Base-by-base conservation (phyloP, 2,329 filamentous ascomycete genomes). In the Aspergillus pseudonomiae region DNA sequence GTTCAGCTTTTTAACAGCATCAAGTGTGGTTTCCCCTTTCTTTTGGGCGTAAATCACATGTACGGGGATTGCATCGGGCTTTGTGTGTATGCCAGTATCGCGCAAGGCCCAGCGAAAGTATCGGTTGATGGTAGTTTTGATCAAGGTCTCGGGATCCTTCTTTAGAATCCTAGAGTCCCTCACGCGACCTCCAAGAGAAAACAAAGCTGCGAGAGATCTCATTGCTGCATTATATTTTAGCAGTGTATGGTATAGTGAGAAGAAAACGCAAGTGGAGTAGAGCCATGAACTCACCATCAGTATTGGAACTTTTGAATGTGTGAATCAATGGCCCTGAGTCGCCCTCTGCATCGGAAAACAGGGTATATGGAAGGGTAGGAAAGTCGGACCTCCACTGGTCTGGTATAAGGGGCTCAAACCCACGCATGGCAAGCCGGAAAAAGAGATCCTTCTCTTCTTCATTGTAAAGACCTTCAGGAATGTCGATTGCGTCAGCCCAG, bases 361-460 rank as follows among this genome's bases (percentile, higher is more conserved):
- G 72, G 10, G 79, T 77, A 10, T 81, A 77, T 2, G 86, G 86
- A 16, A 88, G 71, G 19, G 82, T 85, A 10, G 76, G 74, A 65
- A 87, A 87, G 66, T 88, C 85, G 57, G 80, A 73, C 52, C 78
- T 76, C 85, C 85, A 88, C 64, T 77, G 76, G 14, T 74, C 71
- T 1, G 85, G 84, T 14, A 88, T 71, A 1, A 88, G 72, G 11
- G 86, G 83, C 73, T 88, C 85, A 59, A 82, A 83, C 19, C 86
- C 86, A 48, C 86, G 84, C 75, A 83, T 81, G 6, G 80, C 80
- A 34, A 88, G 79, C 62, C 83, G 83, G 62, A 83, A 81, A 66
- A 84, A 84, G 2, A 88, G 75, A 39, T 81, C 80, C 46, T 83
- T 80, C 60, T 87, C 84, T 59, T 83, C 82, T 30, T 82, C 76